Conservation (phyloP, 1,139 yeast genomes). For the Scheffersomyces lignicola region DNA sequence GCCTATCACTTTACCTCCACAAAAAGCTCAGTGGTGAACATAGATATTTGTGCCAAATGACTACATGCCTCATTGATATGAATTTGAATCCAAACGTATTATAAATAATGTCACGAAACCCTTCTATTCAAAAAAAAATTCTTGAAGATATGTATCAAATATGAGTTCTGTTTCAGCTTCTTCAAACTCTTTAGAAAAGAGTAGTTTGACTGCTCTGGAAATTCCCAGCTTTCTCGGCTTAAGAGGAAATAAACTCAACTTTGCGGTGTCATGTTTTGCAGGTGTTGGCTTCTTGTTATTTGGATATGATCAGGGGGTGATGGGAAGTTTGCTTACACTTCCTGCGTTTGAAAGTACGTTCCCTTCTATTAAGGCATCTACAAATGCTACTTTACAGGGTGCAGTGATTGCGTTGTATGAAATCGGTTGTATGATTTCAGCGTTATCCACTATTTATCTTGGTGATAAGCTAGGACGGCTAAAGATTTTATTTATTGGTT, state of each 20-base stretch:
- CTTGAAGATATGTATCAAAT: no score
- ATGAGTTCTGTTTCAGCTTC: no score
- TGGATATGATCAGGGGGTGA: conserved; percentile 54
- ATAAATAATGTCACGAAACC: no score
- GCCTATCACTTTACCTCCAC: no score
- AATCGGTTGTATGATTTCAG: conserved; percentile 36
- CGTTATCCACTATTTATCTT: conserved; percentile 33
- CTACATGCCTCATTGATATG: no score
- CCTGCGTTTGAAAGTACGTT: conserved; percentile 37
- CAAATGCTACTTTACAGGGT: conserved; percentile 32
- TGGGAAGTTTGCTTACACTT: conserved; percentile 46
- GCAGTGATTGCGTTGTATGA: conserved; percentile 36
- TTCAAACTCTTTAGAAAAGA: no score
- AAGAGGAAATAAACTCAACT: conserved; percentile 24
- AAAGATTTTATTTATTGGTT: conserved; percentile 31
- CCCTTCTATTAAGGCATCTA: conserved; percentile 31
- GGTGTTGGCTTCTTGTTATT: conserved; percentile 34
- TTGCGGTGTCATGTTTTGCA: conserved; percentile 28
- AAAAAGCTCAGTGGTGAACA: no score
- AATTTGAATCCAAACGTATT: no score
- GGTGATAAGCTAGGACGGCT: conserved; percentile 38
- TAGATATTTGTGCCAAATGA: no score
- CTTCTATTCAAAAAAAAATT: no score
- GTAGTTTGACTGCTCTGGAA: no score
- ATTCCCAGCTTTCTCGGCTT: conserved; percentile 24